phyloP scores from a whole-genome alignment of 805 yeast species.

The Candida odintsovae region DNA sequence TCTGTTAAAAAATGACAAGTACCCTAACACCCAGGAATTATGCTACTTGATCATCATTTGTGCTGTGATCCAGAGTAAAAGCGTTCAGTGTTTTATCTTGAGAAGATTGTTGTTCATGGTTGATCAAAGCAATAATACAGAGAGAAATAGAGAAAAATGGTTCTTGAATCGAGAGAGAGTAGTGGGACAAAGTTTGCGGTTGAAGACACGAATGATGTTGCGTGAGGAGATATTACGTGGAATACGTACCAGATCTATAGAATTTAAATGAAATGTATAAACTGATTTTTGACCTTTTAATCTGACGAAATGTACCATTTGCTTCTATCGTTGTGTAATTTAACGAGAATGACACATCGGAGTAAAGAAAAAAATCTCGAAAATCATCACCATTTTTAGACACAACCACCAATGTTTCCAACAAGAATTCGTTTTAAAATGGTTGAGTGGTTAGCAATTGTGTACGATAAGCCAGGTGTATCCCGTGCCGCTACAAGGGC shows the following conservation, averaged over 20 bases:
- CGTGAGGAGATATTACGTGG: neutral
- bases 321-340: no score
- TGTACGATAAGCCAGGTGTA: constrained; percentile 62
- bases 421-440: constrained; percentile 21
- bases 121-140: constrained; percentile 1
- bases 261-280: no score
- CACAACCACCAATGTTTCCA: constrained; percentile 8
- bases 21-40: neutral
- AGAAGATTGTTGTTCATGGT: constrained; percentile 6
- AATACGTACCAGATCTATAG: neutral
- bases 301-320: no score
- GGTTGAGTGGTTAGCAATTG: constrained; percentile 64
- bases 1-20: neutral
- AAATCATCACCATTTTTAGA: neutral
- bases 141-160: neutral
- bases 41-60: neutral
- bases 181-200: neutral
- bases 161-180: neutral
- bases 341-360: neutral
- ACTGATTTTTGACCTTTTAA: no score
- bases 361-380: neutral
- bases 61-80: constrained; percentile 3
- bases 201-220: neutral
- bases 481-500: constrained; percentile 42
- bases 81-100: constrained; percentile 4